Base-by-base conservation (phyloP, 2,329 filamentous ascomycete genomes). In the Calonectria crousiana region DNA sequence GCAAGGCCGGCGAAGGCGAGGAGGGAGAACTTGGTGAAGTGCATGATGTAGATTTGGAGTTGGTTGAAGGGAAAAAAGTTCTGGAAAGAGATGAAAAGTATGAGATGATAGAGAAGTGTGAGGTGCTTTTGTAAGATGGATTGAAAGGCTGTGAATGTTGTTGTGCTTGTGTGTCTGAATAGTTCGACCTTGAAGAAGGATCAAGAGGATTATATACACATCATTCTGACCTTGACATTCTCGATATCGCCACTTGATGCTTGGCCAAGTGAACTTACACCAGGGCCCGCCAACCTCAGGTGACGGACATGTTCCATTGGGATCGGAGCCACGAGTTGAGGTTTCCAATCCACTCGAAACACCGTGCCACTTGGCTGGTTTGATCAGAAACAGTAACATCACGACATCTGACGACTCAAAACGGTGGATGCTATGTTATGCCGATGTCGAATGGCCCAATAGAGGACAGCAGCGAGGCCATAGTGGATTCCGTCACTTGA, bases 21-120 rank as follows among this genome's bases (percentile, higher is more conserved):
- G 16, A 81, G 58, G 23, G 73, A 56, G 74, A 80, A 34, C 73
- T 81, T 79, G 62, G 73, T 72, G 78, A 77, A 80, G 41, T 60
- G 79, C 79, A 81, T 81, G 26, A 9, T 77, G 71, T 62, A 30
- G 49, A 66, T 28, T 32, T 65, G 23, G 56, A 10, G 34, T 41
- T 62, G 23, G 23, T 4, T 28, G 34, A 38, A 62, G 23, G 3
- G 23, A 20, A 20, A 34, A 38, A 4, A 32, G 30, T 32, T 32
- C 28, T 20, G 4, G 13, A 10, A 10, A 4, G 14, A 28, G 34
- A 62, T 26, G 34, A 28, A 11, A 13, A 26, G 4, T 36, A 9
- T 34, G n/a, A 36, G 14, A 38, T 23, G 20, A 23, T 58, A 18
- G 32, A 58, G 53, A 38, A 58, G 3, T 36, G 20, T 6, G 34